Evolutionary conservation across 129 eudicot genomes (phyloP), one percentile per base, ranked within the genome.

Genomic region (Artemisia tridentata): DNA sequence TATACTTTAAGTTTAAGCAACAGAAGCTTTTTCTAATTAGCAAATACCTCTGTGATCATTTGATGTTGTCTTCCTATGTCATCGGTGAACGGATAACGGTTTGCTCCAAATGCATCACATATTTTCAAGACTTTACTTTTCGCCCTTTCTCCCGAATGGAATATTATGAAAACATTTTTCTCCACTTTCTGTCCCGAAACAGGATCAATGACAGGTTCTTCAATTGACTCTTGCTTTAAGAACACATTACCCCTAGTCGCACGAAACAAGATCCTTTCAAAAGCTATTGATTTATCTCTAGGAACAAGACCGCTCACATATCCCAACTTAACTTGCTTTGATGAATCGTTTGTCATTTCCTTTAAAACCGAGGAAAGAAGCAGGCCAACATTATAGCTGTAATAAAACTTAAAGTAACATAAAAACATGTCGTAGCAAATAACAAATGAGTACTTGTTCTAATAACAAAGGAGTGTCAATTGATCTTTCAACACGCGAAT

Each of bases 81-180:
- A 59, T 91, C 97, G 43, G 88, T 80, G 56, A 88, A 86, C 15
- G 92, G 92, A 74, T 91, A 91, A 17, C 96, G 88, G 71, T 91
- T 91, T 69, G 97, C 97, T 73, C 91, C 97, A 82, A 91, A 91
- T 25, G 97, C 92, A 73, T 91, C 97, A 70, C 97, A 91, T 41
- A 91, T 86, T 83, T 91, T 91, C 69, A 91, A 64, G 45, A 91
- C 86, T 80, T 88, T 88, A 75, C 68, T 88, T 80, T 88, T 91
- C 48, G 91, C 96, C 80, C 96, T 84, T 78, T 91, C 96, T 68
- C 97, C 96, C 48, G 96, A 86, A 65, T 84, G 91, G 72, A 91
- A 91, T 48, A 91, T 78, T 23, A 91, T 85, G 78, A 91, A 91
- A 15, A 88, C 97, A 75, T 88, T 86, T 71, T 91, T 91, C 73